Evolutionary conservation across 768 basidiomycete species (phyloP), one percentile per base, ranked within the genome.

Genomic region (Lactarius hatsudake): DNA sequence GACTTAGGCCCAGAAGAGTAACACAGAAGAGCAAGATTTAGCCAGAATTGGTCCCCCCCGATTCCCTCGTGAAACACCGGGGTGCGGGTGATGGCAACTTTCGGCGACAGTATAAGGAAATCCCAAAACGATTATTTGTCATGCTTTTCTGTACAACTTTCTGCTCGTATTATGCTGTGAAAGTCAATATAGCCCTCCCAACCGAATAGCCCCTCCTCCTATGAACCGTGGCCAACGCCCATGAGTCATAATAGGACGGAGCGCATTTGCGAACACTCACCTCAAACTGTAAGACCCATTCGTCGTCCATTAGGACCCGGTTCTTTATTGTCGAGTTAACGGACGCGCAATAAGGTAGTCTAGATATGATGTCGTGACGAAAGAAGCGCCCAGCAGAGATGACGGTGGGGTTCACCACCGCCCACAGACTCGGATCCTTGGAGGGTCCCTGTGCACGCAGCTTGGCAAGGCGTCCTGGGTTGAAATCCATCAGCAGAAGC

Each of bases 71-170:
- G 40, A 48, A 48, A 48, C 4, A 2, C 23, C 12, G 48, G 13
- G 5, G n/a, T n/a, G 45, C 5, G 10, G n/a, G n/a, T 48, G 43
- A n/a, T n/a, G 45, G 45, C 20, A 45, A 45, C 45, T n/a, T 7
- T 10, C n/a, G 10, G 13, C 48, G 5, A 26, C 12, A 18, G 23
- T 13, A 15, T 51, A n/a, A 51, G 23, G 48, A 48, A 51, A 51
- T 13, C n/a, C 48, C 1, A 45, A 61, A 42, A 72, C 96, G 95
- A 78, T 97, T 94, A 75, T 96, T 95, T 70, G 97, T 97, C 30
- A 98, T 81, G 74, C 94, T 94, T 76, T 94, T 91, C 51, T 98
- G 51, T 53, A 83, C 36, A 95, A 94, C 73, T 94, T 94, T 70
- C 96, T 94, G 8, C 94, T 96, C 3, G 96, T 97, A 32, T 94